Percentiles rank a stretch among this genome's conserved stretches.
phyloP scores from a whole-genome alignment of 768 basidiomycete genomes.

The Aureoboletus auriporus region DNA sequence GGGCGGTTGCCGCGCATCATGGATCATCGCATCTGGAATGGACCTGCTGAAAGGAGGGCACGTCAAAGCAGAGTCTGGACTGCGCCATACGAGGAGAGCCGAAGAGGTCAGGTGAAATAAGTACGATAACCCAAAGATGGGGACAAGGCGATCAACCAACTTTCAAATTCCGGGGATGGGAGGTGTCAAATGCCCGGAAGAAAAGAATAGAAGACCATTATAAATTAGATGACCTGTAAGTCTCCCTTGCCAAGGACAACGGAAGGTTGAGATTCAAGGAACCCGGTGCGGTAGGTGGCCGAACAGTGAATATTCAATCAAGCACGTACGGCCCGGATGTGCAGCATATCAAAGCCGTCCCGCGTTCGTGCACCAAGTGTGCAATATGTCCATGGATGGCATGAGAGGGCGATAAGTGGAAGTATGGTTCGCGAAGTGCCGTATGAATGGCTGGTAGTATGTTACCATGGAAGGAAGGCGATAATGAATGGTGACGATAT shows the following conservation, averaged over 20 bases:
- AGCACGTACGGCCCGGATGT: background rate
- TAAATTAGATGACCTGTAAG: background rate
- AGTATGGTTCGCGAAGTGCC: background rate
- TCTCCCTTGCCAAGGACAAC: background rate
- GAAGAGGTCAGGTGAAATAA: too few species aligned
- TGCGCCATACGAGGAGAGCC: too few species aligned
- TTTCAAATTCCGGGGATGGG: background rate
- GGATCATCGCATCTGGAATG: too few species aligned
- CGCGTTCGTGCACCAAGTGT: too few species aligned
- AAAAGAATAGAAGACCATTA: background rate
- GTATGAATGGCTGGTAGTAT: conserved; percentile 14
- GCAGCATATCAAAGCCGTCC: too few species aligned
- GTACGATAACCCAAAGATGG: too few species aligned
- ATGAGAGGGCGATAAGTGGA: background rate
- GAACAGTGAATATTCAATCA: background rate
- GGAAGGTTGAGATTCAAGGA: background rate
- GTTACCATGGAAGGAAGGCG: background rate
- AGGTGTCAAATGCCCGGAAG: background rate
- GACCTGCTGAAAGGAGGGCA: too few species aligned
- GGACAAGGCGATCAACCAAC: too few species aligned
- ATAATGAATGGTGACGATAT: background rate
- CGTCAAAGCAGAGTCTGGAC: too few species aligned
- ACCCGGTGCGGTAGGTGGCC: background rate
- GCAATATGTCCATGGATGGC: conserved; percentile 8
- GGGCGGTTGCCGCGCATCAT: too few species aligned